Base-by-base conservation (phyloP, 805 yeast species). In the Wickerhamomyces chaumierensis region DNA sequence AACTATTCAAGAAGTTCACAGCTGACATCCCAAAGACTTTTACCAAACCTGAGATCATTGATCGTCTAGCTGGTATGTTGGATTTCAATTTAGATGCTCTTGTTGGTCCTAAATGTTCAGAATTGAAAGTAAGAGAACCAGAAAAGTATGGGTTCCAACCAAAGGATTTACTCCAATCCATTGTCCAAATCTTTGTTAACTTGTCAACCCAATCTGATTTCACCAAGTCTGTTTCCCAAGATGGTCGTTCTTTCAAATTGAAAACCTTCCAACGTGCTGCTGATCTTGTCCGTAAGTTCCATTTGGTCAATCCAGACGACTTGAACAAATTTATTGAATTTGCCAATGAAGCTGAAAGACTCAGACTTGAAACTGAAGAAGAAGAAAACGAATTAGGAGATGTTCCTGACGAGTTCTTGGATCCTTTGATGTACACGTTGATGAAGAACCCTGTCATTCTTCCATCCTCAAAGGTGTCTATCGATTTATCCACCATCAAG, bases 381-480 rank as follows among this genome's bases (percentile, higher is more conserved):
- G 94, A 85, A 53, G 96, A 90, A 46, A 53, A 75, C 45, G 96
- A 86, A 55, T 68, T 85, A 48, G 96, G 95, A 19, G 98, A 92
- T 38, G 73, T 84, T 15, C 99, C 99, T 1, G 98, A 92, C 56
- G 97, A 92, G 57, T 92, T 80, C 55, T 71, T 92, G 49, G 99
- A 92, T 65, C 99, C 99, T 13, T 72, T 92, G 51, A 90, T 92
- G 97, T 92, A 69, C 58, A 84, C 96, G 1, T 56, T 92, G 36
- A 92, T 92, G 98, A 82, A 78, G 48, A 94, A 92, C 56, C 99
- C 99, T 0, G 98, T 92, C 4, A 80, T 73, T n/a, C 68, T 92
- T 49, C 99, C 99, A 8, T 68, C 83, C 8, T 85, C 96, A 1
- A 81, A 75, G 46, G 75, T 88, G 16, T 75, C 78, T 36, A 85